Evolutionary conservation across 345 rosid species (phyloP), one percentile per base, ranked within the genome.

Genomic region (Murraya paniculata): DNA sequence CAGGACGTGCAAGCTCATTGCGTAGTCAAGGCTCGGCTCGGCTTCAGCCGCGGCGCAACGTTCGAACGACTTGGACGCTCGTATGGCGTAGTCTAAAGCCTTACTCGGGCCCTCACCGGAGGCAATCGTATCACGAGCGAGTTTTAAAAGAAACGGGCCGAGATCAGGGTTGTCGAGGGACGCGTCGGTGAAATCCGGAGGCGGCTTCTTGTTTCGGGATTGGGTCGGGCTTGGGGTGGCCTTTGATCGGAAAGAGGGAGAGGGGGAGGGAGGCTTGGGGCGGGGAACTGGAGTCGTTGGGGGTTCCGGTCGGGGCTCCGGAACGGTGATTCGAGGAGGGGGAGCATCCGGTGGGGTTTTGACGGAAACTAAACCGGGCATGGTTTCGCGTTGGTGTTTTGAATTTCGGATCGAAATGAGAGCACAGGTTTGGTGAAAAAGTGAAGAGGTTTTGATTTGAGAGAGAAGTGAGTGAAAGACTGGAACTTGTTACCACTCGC

Each of bases 91-190:
- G 69, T 97, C 99, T 13, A 97, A 77, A 2, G 99, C 99, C 84
- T 89, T 94, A 71, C 79, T 79, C 1, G 98, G 98, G 18, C 99
- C 99, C 41, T 96, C 99, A 2, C 98, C 98, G 8, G 98, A 94
- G 53, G 98, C 98, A 38, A 94, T 91, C 5, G 98, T 88, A 78
- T 96, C 98, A 0, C 99, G 92, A 58, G 99, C 98, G 72, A 96
- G 92, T 77, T 96, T 96, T 25, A 96, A 87, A 30, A 97, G 97
- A 86, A 94, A 94, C 0, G 98, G 99, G 1, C 99, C 98, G 82
- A 97, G 98, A 92, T 94, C 98, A 72, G 99, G 98, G 77, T 97
- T 94, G 85, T 94, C 98, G 39, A 97, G 97, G 2, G 98, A 91
- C 2, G 93, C 86, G 41, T 93, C 96, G 28, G 87, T 73, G 27